Percentiles rank a stretch among this genome's conserved stretches.
Evolutionary conservation across 177 flowering plant species (phyloP).

Genomic region (Telopea speciosissima): DNA sequence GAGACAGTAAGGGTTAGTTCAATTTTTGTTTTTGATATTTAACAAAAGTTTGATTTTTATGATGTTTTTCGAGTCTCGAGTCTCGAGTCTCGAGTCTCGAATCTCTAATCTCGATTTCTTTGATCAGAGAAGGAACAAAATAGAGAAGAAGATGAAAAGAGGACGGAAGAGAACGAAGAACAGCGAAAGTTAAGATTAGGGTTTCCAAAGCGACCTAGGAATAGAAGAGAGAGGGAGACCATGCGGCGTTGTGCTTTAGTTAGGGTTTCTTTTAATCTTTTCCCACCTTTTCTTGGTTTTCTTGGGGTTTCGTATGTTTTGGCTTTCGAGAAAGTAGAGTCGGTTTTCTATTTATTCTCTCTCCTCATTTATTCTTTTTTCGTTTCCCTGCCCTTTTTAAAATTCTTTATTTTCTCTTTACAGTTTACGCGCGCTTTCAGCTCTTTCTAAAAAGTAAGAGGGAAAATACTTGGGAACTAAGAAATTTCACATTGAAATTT

Average conservation of each 20-base stretch:
- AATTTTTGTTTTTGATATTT: too few species aligned
- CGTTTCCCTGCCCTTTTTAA: too few species aligned
- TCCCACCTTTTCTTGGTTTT: background rate
- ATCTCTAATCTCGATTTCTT: too few species aligned
- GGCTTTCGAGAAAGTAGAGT: background rate
- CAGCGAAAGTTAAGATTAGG: background rate
- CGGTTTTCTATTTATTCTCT: background rate
- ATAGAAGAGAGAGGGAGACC: background rate
- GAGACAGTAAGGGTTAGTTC: background rate
- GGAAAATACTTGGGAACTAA: too few species aligned
- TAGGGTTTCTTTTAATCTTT: constrained; percentile 1
- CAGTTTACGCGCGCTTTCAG: background rate
- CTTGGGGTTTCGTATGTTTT: background rate
- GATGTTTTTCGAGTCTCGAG: too few species aligned
- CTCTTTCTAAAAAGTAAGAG: too few species aligned
- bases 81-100: too few species aligned
- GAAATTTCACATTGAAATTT: too few species aligned
- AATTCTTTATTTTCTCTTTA: too few species aligned
- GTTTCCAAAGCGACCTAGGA: background rate
- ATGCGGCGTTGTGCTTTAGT: background rate
- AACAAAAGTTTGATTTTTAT: too few species aligned
- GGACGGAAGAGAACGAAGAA: background rate
- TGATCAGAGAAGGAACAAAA: background rate
- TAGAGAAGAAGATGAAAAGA: too few species aligned
- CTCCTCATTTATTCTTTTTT: too few species aligned